Percentiles rank a stretch among this genome's conserved stretches.
Conservation (phyloP, 2,329 filamentous ascomycete species). For the Ophiosphaerella herpotricha region DNA sequence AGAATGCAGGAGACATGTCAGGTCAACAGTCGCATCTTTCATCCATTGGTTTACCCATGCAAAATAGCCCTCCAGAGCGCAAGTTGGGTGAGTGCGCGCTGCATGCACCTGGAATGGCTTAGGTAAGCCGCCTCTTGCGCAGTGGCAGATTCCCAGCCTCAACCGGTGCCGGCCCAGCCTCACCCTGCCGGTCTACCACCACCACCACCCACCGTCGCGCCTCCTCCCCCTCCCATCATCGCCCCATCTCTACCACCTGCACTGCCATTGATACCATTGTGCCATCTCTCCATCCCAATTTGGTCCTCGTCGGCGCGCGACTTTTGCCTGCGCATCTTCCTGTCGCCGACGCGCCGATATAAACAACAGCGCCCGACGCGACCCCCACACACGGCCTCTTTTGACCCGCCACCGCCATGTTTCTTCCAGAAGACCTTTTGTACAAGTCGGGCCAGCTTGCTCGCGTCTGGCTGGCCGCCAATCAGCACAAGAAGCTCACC, state of each 20-base stretch:
- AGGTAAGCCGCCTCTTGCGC: conserved; percentile 10
- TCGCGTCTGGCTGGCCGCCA: conserved; percentile 97
- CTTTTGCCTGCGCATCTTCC: conserved; percentile 26
- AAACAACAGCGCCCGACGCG: conserved; percentile 36
- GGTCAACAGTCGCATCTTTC: no score
- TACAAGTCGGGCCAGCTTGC: conserved; percentile 97
- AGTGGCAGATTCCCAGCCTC: conserved; percentile 10
- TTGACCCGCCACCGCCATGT: conserved; percentile 65
- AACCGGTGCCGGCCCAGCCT: conserved; percentile 6
- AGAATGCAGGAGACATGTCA: no score
- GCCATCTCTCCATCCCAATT: conserved; percentile 20
- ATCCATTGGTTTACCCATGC: no score
- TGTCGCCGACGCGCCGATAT: conserved; percentile 37
- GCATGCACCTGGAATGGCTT: background rate
- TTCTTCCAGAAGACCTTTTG: conserved; percentile 94
- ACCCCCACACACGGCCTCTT: conserved; percentile 14
- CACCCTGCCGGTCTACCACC: conserved; percentile 5
- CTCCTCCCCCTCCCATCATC: conserved; percentile 25
- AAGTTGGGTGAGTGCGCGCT: no score
- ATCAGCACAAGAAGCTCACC: conserved; percentile 96
- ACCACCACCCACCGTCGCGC: conserved; percentile 27
- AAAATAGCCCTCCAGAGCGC: no score
- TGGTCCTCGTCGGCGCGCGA: conserved; percentile 26
- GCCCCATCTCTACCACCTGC: conserved; percentile 14
- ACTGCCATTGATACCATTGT: conserved; percentile 28